Evolutionary conservation across 768 basidiomycete genomes (phyloP).

Genomic region (Cystobasidiopsis lactophilus): DNA sequence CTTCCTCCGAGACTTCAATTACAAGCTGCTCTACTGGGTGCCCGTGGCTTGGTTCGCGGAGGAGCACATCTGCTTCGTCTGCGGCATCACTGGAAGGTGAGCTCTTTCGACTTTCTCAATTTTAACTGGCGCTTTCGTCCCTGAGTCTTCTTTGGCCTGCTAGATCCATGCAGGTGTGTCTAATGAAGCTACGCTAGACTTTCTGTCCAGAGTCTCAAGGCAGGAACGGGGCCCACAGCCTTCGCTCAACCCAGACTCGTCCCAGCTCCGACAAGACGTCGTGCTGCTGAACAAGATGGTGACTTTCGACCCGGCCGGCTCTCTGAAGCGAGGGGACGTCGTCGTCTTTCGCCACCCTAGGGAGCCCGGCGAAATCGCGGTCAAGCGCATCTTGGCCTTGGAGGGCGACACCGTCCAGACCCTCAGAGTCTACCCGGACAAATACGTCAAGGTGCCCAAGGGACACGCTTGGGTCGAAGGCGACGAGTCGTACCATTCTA

Average conservation of each 20-base stretch:
- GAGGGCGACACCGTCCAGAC: conserved; percentile 16
- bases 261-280: conserved; percentile 14
- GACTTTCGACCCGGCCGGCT: not conserved
- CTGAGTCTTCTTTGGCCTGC: not conserved
- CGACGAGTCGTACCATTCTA: conserved; percentile 17
- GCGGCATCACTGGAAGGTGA: conserved; percentile 16
- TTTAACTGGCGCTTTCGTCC: not conserved
- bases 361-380: conserved; percentile 2
- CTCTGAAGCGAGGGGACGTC: conserved; percentile 16
- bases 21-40: not conserved
- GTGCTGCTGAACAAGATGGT: conserved; percentile 16
- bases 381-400: conserved; percentile 20
- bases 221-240: no score
- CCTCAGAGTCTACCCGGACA: conserved; percentile 10
- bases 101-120: no score
- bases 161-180: conserved; percentile 20
- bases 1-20: not conserved
- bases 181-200: not conserved
- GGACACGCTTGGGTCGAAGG: conserved; percentile 17
- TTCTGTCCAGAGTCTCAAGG: not conserved
- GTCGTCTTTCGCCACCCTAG: conserved; percentile 13
- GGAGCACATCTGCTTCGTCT: conserved; percentile 14
- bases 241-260: conserved; percentile 19
- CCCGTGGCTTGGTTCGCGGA: conserved; percentile 8
- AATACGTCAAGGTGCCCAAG: conserved; percentile 4